phyloP scores from a whole-genome alignment of 805 yeast genomes.

The Pichia eremophila region DNA sequence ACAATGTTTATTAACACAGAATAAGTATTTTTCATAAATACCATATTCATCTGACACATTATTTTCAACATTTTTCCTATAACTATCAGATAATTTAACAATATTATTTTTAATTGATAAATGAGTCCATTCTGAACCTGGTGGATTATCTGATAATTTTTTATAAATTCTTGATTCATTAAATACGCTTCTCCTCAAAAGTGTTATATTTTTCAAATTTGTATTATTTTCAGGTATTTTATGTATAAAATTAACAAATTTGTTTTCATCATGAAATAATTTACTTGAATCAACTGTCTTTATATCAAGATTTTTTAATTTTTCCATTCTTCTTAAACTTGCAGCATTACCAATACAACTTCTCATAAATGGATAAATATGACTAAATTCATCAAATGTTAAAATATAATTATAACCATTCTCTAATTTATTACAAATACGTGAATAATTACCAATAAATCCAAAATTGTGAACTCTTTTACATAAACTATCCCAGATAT shows the following conservation, averaged over 20 bases:
- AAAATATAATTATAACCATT: conserved; percentile 3
- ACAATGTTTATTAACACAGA: conserved; percentile 5
- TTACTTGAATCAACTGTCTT: neutral
- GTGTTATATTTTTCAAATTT: too few species aligned
- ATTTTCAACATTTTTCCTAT: neutral
- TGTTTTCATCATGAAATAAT: neutral
- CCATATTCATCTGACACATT: neutral
- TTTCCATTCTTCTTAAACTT: neutral
- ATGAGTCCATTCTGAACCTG: conserved; percentile 3
- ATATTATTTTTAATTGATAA: neutral
- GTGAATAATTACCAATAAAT: conserved; percentile 7
- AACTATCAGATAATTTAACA: neutral
- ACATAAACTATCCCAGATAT: conserved; percentile 6
- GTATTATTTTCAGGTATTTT: too few species aligned
- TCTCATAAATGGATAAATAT: conserved; percentile 8
- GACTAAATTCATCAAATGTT: conserved; percentile 8
- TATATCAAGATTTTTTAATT: neutral
- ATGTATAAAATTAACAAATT: neutral
- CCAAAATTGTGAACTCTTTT: conserved; percentile 6
- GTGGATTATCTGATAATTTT: neutral
- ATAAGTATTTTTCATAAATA: conserved; percentile 1
- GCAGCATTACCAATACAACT: neutral
- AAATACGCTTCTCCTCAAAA: neutral
- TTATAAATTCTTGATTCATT: neutral
- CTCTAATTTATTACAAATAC: conserved; percentile 7